Base-by-base conservation (phyloP, 129 eudicot species). In the Apium graveolens region DNA sequence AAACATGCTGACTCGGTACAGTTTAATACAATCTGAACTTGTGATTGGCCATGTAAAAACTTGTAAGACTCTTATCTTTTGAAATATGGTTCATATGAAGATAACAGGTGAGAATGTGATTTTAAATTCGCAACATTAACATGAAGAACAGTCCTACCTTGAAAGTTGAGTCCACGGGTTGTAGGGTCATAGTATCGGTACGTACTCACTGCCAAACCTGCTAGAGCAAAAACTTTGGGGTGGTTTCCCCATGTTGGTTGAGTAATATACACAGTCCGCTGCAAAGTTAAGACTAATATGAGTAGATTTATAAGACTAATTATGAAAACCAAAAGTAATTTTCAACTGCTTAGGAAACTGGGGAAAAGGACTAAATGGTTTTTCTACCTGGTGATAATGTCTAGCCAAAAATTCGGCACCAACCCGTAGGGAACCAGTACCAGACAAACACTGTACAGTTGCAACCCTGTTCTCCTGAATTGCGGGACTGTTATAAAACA, bases 231-330 rank as follows among this genome's bases (percentile, higher is more conserved):
- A 74, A 95, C 82, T 85, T 90, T 95, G 2, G 88, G 83, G 78
- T 92, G 99, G 91, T 95, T 95, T 77, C 97, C 96, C 96, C 97
- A 90, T 81, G 99, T 95, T 82, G 99, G 97, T 72, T 71, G 85
- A 10, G 97, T 97, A 76, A 95, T 95, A 62, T 90, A 92, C 70
- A 92, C 89, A 27, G 87, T 86, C 53, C 73, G 89, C 97, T 95
- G 92, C 82, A 84, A 45, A 73, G 24, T 53, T 57, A 57, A 31
- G 29, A 66, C 73, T 11, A 1, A 66, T 31, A 66, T 66, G 24
- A 66, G 72, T 66, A 14, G 72, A 66, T 31, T 4, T 16, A 31
- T 14, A 66, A 66, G 10, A 27, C 38, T 32, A 31, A 32, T 14
- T 24, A 65, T 12, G 57, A 70, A 65, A 76, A 39, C 71, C 60